These are phyloP conservation scores for Priceomyces medius DNA, from an alignment of 805 yeast species.

Conservation along the genomic window DNA sequence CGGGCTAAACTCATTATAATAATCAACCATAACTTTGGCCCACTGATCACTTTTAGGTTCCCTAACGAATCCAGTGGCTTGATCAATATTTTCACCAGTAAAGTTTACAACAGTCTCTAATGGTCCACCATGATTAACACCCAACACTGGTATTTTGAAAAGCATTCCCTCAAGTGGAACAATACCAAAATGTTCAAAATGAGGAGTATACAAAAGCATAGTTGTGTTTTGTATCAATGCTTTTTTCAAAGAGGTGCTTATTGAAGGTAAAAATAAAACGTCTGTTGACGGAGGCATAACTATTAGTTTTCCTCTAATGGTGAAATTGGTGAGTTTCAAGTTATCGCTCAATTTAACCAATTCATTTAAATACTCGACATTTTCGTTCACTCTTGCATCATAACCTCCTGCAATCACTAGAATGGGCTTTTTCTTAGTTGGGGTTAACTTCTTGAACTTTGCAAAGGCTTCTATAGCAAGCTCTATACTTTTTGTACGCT, in stretches of 20 bases:
- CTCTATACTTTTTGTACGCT: slow-evolving; percentile 76
- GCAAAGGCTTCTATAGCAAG: slow-evolving; percentile 74
- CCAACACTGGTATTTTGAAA: slow-evolving; percentile 77
- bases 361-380: slow-evolving; percentile 66
- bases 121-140: slow-evolving; percentile 91
- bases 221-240: slow-evolving; percentile 56
- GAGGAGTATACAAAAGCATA: slow-evolving; percentile 81
- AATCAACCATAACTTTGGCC: slow-evolving; percentile 49
- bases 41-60: slow-evolving; percentile 50
- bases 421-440: slow-evolving; percentile 37
- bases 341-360: slow-evolving; percentile 50
- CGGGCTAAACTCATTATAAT: slow-evolving; percentile 24
- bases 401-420: slow-evolving; percentile 89
- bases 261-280: slow-evolving; percentile 78
- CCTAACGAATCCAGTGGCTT: slow-evolving; percentile 66
- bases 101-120: slow-evolving; percentile 62
- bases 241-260: slow-evolving; percentile 63
- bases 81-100: slow-evolving; percentile 22
- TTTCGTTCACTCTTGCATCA: slow-evolving; percentile 73
- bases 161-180: slow-evolving; percentile 97
- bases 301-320: slow-evolving; percentile 42
- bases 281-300: slow-evolving; percentile 37
- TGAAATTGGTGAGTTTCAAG: slow-evolving; percentile 45
- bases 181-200: slow-evolving; percentile 93
- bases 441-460: slow-evolving; percentile 29